Base-by-base conservation (phyloP, 2,329 filamentous ascomycete genomes). In the Xylaria sp. region DNA sequence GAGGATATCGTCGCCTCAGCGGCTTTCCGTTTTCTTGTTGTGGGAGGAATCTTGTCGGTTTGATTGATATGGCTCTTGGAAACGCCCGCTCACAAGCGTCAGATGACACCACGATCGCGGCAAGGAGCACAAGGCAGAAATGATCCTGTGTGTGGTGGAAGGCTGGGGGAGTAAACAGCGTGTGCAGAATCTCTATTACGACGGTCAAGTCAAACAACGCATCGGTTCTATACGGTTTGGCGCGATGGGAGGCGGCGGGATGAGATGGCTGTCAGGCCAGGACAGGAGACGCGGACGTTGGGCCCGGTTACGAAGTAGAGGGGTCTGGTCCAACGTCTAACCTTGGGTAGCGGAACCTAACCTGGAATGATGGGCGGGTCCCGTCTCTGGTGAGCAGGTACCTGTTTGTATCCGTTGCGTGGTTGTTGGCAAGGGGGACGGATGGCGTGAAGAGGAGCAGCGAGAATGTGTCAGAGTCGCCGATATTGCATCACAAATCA, bases 1-100 rank as follows among this genome's bases (percentile, higher is more conserved):
- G 77, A 77, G 70, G 74, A 76, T 70, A 78, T 78, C 78, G 78
- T 81, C 80, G 81, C 82, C 82, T 85, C 83, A 81, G 82, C 82
- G 75, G 83, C 82, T 76, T 84, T 85, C 72, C 83, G 79, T 74
- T 86, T 86, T 66, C 80, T 77, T 64, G 80, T 82, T 60, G 71
- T 73, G 63, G 81, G 80, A 74, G 82, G 77, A 85, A 86, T 86
- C 68, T 73, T 85, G 81, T 62, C 67, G 65, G 62, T 54, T n/a
- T 55, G 61, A 45, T 48, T 51, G 48, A 51, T 54, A 51, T 47
- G 52, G 39, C 48, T 44, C 8, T 48, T 52, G 50, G 50, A n/a
- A 56, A 65, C 48, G 63, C 62, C 63, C 65, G 63, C 56, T 37
- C 38, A 61, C 59, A 59, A 67, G 61, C 63, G 49, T 56, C 34